Evolutionary conservation across 768 basidiomycete genomes (phyloP).

Genomic region (Hygrocybe coccinea): DNA sequence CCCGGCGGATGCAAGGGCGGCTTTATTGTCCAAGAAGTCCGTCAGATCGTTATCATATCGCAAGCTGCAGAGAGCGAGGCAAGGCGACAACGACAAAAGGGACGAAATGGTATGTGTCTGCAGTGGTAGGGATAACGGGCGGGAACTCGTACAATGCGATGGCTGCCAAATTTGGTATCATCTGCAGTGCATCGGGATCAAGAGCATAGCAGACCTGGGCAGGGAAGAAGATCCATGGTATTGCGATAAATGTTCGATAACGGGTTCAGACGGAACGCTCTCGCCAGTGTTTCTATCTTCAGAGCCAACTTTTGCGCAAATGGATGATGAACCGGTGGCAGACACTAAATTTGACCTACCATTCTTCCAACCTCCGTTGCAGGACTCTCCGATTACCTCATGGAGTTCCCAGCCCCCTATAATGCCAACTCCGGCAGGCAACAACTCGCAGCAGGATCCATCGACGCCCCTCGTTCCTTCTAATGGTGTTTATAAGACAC

Average conservation of each 20-base stretch:
- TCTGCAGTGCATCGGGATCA: conserved; percentile 72
- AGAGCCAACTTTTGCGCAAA: conserved; percentile 69
- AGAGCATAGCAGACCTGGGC: conserved; percentile 57
- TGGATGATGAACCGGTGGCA: conserved; percentile 47
- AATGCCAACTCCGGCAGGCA: conserved; percentile 45
- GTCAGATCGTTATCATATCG: conserved; percentile 58
- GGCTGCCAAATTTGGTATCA: conserved; percentile 80
- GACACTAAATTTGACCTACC: conserved; percentile 48
- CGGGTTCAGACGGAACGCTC: conserved; percentile 34
- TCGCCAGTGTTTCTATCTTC: conserved; percentile 30
- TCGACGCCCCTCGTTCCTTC: conserved; percentile 47
- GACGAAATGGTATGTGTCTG: conserved; percentile 61
- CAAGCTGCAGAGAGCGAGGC: conserved; percentile 35
- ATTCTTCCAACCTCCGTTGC: conserved; percentile 52
- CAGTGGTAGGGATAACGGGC: conserved; percentile 59
- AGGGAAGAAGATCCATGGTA: conserved; percentile 79
- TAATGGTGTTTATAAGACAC: conserved; percentile 38
- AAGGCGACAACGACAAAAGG: conserved; percentile 29
- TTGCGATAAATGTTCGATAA: conserved; percentile 50
- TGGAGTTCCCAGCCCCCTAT: conserved; percentile 44
- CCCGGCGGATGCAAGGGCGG: conserved; percentile 71
- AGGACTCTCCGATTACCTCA: conserved; percentile 51
- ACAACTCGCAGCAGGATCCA: conserved; percentile 48
- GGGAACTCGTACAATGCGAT: conserved; percentile 80
- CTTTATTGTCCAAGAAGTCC: conserved; percentile 66